Base-by-base conservation (phyloP, 805 yeast genomes). In the Sugiyamaella americana region DNA sequence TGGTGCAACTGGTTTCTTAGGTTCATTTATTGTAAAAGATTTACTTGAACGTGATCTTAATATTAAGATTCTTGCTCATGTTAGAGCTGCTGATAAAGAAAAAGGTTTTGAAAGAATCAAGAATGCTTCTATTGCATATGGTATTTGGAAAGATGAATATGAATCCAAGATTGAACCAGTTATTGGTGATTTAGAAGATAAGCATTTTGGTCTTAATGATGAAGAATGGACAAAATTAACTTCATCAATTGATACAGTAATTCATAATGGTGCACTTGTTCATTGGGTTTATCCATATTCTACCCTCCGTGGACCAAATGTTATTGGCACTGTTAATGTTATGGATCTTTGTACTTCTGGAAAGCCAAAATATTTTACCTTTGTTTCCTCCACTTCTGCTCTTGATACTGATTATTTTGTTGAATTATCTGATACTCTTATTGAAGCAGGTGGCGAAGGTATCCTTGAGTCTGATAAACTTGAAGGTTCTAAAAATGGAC, bases 251-350 rank as follows among this genome's bases (percentile, higher is more conserved):
- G 98, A 94, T 64, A 82, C 82, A 2, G 80, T 93, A 44, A 78
- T 93, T 51, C 99, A 93, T 66, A 93, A 93, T 58, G 98, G 98
- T 71, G 99, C 99, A 16, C 73, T 89, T 51, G 99, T 93, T 34
- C 98, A 93, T 65, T 93, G 99, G 99, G 96, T 89, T 1, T 93
- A 85, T 64, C 98, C 98, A 22, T 93, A 93, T 67, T 69, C 83
- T 41, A 86, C 85, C 54, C 72, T 93, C 59, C 79, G 98, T 58
- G 96, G 87, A 55, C 93, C 98, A 29, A 93, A 93, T 61, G 98
- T 94, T 26, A 69, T 89, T 49, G 80, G 95, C 38, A 84, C 98
- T 0, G 67, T 91, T 49, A 85, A 89, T 58, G 87, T 88, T 6
- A 70, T 93, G 76, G 80, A 80, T 60, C 66, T 89, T 57, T 82